These are phyloP conservation scores for Triticum aestivum DNA, from an alignment of 176 grass and related monocot genomes.

Conservation along the genomic window DNA sequence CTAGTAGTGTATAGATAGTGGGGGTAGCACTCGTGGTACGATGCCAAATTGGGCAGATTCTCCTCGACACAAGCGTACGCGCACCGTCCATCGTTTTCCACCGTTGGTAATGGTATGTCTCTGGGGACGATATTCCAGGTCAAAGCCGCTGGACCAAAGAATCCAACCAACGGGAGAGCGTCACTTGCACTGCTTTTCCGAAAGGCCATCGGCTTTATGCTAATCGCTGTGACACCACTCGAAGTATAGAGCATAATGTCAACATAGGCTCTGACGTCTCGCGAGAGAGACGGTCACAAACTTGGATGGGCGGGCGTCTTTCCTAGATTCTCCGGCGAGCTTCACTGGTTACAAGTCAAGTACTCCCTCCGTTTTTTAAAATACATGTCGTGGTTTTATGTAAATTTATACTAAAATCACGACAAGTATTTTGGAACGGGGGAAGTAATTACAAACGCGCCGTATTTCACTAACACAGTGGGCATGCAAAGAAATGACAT, in stretches of 20 bases:
- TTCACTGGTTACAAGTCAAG: background rate
- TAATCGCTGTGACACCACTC: conserved; percentile 15
- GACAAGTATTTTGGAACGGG: no score
- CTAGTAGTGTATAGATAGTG: background rate
- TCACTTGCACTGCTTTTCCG: background rate
- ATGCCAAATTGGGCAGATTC: conserved; percentile 44
- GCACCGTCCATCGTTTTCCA: conserved; percentile 13
- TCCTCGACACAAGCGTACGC: conserved; percentile 2
- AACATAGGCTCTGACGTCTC: conserved; percentile 4
- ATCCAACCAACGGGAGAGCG: conserved; percentile 31
- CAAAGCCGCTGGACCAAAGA: conserved; percentile 26
- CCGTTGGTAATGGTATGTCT: conserved; percentile 31
- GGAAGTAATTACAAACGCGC: background rate
- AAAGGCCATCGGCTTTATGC: background rate
- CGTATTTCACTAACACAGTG: background rate
- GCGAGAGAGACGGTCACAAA: background rate
- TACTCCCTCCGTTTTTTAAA: no score
- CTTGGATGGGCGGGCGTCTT: background rate
- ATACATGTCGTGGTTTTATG: no score
- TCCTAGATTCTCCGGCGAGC: background rate
- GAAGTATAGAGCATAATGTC: conserved; percentile 1
- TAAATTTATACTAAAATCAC: no score
- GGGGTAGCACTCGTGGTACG: conserved; percentile 18
- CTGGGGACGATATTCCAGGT: background rate
- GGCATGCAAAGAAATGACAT: background rate